Percentiles rank a stretch among this genome's conserved stretches.
phyloP scores from a whole-genome alignment of 441 rosid genomes.

The Brassica balearica region DNA sequence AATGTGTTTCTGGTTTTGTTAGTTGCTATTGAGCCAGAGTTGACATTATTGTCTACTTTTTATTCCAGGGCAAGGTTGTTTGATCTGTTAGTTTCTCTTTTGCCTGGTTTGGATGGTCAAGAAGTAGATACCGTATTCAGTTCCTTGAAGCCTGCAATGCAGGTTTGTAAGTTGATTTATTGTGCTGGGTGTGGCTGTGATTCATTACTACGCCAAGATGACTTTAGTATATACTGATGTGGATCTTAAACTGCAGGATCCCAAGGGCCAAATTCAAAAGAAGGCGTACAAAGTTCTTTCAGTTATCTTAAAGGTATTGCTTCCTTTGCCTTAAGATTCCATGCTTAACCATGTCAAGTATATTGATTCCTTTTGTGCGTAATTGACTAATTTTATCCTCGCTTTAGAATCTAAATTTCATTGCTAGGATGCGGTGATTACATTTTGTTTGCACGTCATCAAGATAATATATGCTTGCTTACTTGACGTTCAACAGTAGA shows the following conservation, averaged over 20 bases:
- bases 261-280: conserved; percentile 80
- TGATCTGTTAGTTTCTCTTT: conserved; percentile 81
- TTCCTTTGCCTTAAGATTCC: conserved; percentile 13
- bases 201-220: background rate
- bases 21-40: conserved; percentile 16
- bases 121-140: conserved; percentile 60
- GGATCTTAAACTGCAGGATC: conserved; percentile 59
- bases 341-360: conserved; percentile 10
- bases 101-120: conserved; percentile 71
- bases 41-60: conserved; percentile 32
- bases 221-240: conserved; percentile 13
- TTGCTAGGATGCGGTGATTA: background rate
- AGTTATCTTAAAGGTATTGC: conserved; percentile 68
- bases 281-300: conserved; percentile 94
- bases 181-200: conserved; percentile 12
- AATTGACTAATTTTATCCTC: conserved; percentile 20
- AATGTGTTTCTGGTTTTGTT: conserved; percentile 1
- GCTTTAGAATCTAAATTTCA: conserved; percentile 16
- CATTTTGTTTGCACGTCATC: conserved; percentile 8
- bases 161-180: conserved; percentile 56
- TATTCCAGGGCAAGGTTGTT: conserved; percentile 77
- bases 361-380: conserved; percentile 14
- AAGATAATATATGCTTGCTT: conserved; percentile 7
- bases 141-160: conserved; percentile 76
- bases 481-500: conserved; percentile 8